phyloP scores from a whole-genome alignment of 1,139 yeast species.

The Magnusiomyces tetraspermus region DNA sequence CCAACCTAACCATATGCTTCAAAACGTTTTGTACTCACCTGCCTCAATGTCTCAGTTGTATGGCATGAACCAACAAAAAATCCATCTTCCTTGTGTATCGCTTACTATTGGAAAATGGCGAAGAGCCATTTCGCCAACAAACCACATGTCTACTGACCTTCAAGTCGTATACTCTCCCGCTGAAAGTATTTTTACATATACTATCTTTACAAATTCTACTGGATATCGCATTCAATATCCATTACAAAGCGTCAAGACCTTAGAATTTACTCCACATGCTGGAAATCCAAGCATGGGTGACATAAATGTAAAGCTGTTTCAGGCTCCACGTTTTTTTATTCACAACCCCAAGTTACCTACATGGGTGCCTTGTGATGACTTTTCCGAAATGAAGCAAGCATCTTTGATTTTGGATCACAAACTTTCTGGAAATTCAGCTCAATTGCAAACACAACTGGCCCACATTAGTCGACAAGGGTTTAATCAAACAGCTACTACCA shows the following conservation, averaged over 20 bases:
- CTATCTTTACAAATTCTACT: constrained; percentile 22
- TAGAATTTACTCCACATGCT: constrained; percentile 15
- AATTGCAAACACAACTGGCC: constrained; percentile 18
- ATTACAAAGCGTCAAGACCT: constrained; percentile 18
- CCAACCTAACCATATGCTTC: background rate
- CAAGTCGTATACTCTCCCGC: constrained; percentile 21
- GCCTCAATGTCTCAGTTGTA: background rate
- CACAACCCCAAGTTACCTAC: constrained; percentile 16
- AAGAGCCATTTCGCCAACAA: constrained; percentile 18
- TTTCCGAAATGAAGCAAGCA: constrained; percentile 27
- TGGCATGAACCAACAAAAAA: constrained; percentile 6
- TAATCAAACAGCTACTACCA: no score
- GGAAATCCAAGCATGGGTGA: constrained; percentile 17
- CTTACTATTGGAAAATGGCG: constrained; percentile 29
- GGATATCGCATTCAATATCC: constrained; percentile 26
- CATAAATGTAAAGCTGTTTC: constrained; percentile 18
- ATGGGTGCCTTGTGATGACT: constrained; percentile 27
- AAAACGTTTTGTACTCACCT: background rate
- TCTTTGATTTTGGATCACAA: constrained; percentile 21
- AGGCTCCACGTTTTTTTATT: constrained; percentile 23
- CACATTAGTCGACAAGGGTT: no score
- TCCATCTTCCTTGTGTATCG: constrained; percentile 22
- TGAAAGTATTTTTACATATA: constrained; percentile 22
- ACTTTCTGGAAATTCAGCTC: constrained; percentile 21
- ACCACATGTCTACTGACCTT: constrained; percentile 20